Evolutionary conservation across 2,329 filamentous ascomycete genomes (phyloP), one percentile per base, ranked within the genome.

Genomic region (Claviceps humidiphila): DNA sequence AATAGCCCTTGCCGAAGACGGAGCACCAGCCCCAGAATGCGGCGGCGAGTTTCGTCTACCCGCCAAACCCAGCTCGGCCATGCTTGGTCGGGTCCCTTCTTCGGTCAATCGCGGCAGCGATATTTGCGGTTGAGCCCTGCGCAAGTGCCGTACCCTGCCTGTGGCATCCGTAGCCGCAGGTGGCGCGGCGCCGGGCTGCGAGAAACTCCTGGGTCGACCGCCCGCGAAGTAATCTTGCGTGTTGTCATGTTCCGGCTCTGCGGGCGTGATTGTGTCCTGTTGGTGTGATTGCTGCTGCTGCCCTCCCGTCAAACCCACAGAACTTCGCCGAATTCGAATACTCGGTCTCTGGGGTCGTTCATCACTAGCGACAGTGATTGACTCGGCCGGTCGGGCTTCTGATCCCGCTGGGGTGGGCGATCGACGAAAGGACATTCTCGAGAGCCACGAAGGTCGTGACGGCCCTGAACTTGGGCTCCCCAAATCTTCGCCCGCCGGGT

Each of bases 71-170:
- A 71, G 53, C 42, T 71, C 68, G 2, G 64, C 60, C 52, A 68
- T 58, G 14, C 60, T 68, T 2, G 68, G 68, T 0, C 68, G 61
- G 0, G 55, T 52, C 8, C 68, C 67, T 54, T 71, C 68, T 43
- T 71, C 68, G 0, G 68, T 71, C 46, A 71, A 57, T 41, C 68
- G 65, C 13, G 68, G 68, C 59, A 71, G 56, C 39, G 65, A 63
- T 5, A 60, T 49, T 49, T 67, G 66, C n/a, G 63, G 64, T 16
- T 63, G 66, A 8, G 60, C 55, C 30, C 63, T 57, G 40, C 65
- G 56, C 22, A 64, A 65, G 50, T 64, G 60, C 13, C 66, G 58
- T 20, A 60, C 60, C 5, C 60, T 40, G 13, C 54, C 52, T n/a
- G 53, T 48, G 6, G 34, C 51, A 39, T 63, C 56, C 4, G 45